Conservation (phyloP, 768 basidiomycete species). For the Pisolithus marmoratus region DNA sequence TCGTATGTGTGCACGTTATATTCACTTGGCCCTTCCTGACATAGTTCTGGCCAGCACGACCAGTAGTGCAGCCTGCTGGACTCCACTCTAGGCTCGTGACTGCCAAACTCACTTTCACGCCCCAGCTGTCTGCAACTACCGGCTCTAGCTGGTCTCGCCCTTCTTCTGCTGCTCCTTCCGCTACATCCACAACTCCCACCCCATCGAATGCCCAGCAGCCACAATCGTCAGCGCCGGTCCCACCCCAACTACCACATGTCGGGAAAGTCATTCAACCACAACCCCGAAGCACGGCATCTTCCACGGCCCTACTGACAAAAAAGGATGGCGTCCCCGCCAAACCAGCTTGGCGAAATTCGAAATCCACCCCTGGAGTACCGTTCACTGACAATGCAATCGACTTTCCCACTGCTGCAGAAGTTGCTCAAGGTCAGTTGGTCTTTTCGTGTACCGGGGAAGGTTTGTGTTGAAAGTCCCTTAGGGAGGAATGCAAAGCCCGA, state of each 20-base stretch:
- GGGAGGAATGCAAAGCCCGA: conserved; percentile 18
- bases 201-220: conserved; percentile 42
- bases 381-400: conserved; percentile 52
- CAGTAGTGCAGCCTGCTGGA: conserved; percentile 44
- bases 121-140: conserved; percentile 50
- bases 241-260: conserved; percentile 47
- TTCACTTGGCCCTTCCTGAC: conserved; percentile 11
- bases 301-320: conserved; percentile 30
- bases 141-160: conserved; percentile 77
- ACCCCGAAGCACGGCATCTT: conserved; percentile 37
- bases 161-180: conserved; percentile 63
- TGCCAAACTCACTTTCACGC: conserved; percentile 73
- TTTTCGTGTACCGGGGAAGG: background rate
- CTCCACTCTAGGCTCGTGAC: conserved; percentile 82
- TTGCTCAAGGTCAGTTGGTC: conserved; percentile 64
- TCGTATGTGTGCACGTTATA: conserved; percentile 37
- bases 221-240: conserved; percentile 34
- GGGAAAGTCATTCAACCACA: conserved; percentile 66
- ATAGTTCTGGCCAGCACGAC: conserved; percentile 44
- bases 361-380: conserved; percentile 26
- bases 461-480: conserved; percentile 14
- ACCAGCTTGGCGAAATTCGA: conserved; percentile 70
- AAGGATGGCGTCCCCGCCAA: conserved; percentile 33
- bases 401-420: conserved; percentile 97
- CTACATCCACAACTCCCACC: conserved; percentile 43